These are phyloP conservation scores for Rhizopogon sp. DNA, from an alignment of 768 basidiomycete species.

Conservation along the genomic window DNA sequence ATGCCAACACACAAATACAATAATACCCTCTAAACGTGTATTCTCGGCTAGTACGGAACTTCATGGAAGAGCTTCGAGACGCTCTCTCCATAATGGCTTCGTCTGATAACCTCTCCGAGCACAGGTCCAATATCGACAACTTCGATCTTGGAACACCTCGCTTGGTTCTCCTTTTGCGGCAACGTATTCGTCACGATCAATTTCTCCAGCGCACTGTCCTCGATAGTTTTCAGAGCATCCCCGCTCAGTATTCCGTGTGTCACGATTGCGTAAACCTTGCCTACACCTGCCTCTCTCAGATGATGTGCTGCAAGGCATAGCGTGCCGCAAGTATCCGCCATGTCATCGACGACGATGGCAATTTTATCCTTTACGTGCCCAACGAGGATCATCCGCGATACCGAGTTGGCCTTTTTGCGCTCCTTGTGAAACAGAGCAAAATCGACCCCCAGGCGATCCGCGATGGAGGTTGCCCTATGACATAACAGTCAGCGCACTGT, in stretches of 20 bases:
- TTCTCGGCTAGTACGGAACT: conserved; percentile 65
- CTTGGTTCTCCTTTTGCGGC: conserved; percentile 78
- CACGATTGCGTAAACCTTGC: conserved; percentile 85
- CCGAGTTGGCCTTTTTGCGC: conserved; percentile 93
- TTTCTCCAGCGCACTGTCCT: conserved; percentile 78
- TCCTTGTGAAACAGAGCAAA: conserved; percentile 99
- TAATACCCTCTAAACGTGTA: background rate
- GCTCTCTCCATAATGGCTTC: conserved; percentile 97
- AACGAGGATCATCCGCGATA: conserved; percentile 93
- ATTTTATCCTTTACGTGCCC: conserved; percentile 90
- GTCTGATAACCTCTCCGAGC: conserved; percentile 91
- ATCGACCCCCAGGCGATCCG: conserved; percentile 92
- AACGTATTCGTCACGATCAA: conserved; percentile 98
- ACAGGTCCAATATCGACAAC: conserved; percentile 94
- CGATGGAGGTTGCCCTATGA: conserved; percentile 90
- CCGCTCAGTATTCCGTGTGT: conserved; percentile 96
- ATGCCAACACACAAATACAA: background rate
- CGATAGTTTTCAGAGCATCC: conserved; percentile 72
- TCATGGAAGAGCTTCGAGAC: conserved; percentile 87
- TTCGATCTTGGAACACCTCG: conserved; percentile 73
- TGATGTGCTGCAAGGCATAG: conserved; percentile 88
- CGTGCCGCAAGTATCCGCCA: conserved; percentile 97
- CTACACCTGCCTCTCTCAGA: conserved; percentile 83
- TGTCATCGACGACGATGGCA: conserved; percentile 96
- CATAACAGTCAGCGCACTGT: conserved; percentile 11